Percentiles rank a stretch among this genome's conserved stretches.
These are phyloP conservation scores for Epichloe gansuensis DNA, from an alignment of 2,329 filamentous ascomycete genomes.

Conservation along the genomic window DNA sequence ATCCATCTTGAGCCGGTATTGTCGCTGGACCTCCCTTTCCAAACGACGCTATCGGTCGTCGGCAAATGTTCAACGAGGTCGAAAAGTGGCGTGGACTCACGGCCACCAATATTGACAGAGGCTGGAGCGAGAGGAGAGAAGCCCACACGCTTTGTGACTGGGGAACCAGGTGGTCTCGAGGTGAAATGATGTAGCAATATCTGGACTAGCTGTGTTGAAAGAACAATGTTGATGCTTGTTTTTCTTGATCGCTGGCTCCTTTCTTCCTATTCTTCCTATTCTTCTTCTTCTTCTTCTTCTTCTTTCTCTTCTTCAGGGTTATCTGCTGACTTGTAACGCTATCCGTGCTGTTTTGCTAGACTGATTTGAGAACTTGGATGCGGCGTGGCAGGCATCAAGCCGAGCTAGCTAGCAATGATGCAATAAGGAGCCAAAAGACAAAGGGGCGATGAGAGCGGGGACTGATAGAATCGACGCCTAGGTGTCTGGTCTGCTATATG, in stretches of 20 bases:
- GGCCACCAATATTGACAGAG: neutral
- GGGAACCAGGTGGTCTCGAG: neutral
- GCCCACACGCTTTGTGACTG: neutral
- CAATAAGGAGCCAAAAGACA: neutral
- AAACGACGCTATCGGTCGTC: neutral
- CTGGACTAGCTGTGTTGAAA: neutral
- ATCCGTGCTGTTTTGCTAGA: neutral
- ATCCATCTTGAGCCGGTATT: constrained; percentile 13
- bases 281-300: neutral
- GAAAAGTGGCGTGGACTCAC: neutral
- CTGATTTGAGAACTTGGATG: neutral
- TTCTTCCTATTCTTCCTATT: neutral
- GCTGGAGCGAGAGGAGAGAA: neutral
- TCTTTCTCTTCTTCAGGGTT: neutral
- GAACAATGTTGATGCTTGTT: neutral
- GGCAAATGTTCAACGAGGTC: neutral
- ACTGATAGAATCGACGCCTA: neutral
- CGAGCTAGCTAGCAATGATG: neutral
- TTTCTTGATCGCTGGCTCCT: neutral
- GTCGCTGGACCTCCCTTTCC: neutral
- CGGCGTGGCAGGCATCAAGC: neutral
- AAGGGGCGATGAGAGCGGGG: neutral
- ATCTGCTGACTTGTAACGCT: neutral
- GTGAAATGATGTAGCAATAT: neutral
- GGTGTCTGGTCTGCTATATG: constrained; percentile 2